Evolutionary conservation across 345 rosid species (phyloP), one percentile per base, ranked within the genome.

Genomic region (Litchi chinensis): DNA sequence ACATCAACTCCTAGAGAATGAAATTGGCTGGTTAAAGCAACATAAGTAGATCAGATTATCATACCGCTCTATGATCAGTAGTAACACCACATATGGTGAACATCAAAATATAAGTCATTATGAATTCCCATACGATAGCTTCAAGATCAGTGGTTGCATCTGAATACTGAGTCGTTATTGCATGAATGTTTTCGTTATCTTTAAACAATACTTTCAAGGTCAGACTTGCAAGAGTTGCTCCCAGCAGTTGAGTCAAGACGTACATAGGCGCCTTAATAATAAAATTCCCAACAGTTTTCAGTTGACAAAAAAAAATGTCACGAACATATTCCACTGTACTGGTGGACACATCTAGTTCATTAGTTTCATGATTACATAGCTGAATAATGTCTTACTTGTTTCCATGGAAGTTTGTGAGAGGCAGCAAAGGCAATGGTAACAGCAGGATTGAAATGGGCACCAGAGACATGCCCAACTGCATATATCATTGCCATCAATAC

Each of bases 401-500:
- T 86, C 91, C 87, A 81, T 24, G 88, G 40, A 69, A 86, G 82
- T 65, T 79, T 83, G 8, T 80, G 48, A 54, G 75, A 68, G 5
- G 84, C 81, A 2, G 90, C 87, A 8, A 86, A 81, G 62, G 91
- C 88, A 52, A 83, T 70, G 60, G 85, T 83, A 65, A 86, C 90
- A 11, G 87, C 89, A 56, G 91, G 91, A 73, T 86, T 88, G 46
- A 89, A 89, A 83, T 89, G 91, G 67, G 87, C 91, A 50, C 89
- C 90, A 5, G 91, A 87, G 76, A 88, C 43, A 68, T 85, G 91
- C 0, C 91, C 87, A 22, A 89, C 64, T 10, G 90, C 71, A 9
- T 86, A 86, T 24, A 86, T 89, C 66, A 73, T 68, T 46, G 85
- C 87, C 86, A 86, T 85, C 72, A 88, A 56, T 59, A 77, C 88